Conservation (phyloP, 441 rosid genomes). For the Eutrema salsugineum region DNA sequence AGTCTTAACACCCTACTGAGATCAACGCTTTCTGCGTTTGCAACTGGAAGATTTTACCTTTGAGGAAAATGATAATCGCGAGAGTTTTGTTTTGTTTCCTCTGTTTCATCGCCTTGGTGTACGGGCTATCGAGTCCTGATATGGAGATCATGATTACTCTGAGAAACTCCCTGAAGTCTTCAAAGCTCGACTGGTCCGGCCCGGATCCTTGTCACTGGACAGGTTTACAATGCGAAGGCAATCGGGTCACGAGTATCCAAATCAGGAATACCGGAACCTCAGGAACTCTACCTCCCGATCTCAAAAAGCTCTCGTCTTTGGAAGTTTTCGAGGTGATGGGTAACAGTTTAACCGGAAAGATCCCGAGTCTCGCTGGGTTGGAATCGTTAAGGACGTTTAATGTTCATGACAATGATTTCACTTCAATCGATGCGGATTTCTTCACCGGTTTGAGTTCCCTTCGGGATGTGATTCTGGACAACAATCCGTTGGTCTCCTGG, state of each 20-base stretch:
- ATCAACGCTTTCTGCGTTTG: neutral
- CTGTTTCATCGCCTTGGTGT: neutral
- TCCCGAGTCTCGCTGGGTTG: constrained; percentile 25
- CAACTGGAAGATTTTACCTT: neutral
- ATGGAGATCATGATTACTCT: constrained; percentile 37
- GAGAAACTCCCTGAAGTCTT: constrained; percentile 22
- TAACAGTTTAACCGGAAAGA: neutral
- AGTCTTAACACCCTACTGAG: neutral
- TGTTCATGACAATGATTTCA: neutral
- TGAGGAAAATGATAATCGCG: constrained; percentile 11
- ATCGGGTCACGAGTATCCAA: constrained; percentile 7
- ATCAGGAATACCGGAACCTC: neutral
- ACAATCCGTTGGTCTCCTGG: constrained; percentile 22
- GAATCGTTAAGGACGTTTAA: neutral
- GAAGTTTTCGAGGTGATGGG: constrained; percentile 1
- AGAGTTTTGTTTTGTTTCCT: neutral
- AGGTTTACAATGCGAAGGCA: constrained; percentile 22
- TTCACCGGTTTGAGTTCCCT: constrained; percentile 15
- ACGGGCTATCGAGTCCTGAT: constrained; percentile 30
- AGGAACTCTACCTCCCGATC: constrained; percentile 25
- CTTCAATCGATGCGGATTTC: constrained; percentile 3
- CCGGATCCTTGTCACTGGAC: constrained; percentile 53
- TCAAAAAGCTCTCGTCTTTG: constrained; percentile 12
- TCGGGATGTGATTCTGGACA: neutral
- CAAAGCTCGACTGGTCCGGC: constrained; percentile 37